Conservation (phyloP, 768 basidiomycete genomes). For the Lactarius tabidus region DNA sequence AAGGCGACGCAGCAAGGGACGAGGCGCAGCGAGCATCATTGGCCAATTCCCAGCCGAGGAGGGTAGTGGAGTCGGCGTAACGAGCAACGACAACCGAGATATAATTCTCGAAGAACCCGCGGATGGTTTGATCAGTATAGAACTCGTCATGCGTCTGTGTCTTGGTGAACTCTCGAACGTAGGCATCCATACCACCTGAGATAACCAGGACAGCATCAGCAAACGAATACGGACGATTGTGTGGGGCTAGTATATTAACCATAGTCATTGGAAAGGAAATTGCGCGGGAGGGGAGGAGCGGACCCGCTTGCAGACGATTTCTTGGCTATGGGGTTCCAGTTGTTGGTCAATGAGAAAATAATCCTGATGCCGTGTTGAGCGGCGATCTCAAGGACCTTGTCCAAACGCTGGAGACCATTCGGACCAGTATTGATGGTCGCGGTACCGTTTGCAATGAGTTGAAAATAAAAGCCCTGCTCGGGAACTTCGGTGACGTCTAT, state of each 20-base stretch:
- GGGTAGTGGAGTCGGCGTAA: conserved; percentile 9
- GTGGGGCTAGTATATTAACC: conserved; percentile 24
- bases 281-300: conserved; percentile 27
- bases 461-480: conserved; percentile 59
- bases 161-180: conserved; percentile 32
- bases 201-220: not conserved
- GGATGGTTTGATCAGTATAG: conserved; percentile 36
- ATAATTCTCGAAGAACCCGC: conserved; percentile 17
- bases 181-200: conserved; percentile 40
- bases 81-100: conserved; percentile 19
- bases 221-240: not conserved
- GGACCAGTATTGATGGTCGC: conserved; percentile 53
- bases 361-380: conserved; percentile 48
- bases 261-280: conserved; percentile 32
- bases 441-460: conserved; percentile 53
- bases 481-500: conserved; percentile 29
- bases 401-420: conserved; percentile 60
- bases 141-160: conserved; percentile 37
- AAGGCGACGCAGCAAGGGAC: conserved; percentile 13
- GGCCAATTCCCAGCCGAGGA: conserved; percentile 26
- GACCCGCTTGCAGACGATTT: not conserved
- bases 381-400: conserved; percentile 52
- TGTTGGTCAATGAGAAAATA: conserved; percentile 23
- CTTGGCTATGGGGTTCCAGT: conserved; percentile 22
- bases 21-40: conserved; percentile 26